Evolutionary conservation across 768 basidiomycete genomes (phyloP), one percentile per base, ranked within the genome.

Genomic region (Boletus coccyginus): DNA sequence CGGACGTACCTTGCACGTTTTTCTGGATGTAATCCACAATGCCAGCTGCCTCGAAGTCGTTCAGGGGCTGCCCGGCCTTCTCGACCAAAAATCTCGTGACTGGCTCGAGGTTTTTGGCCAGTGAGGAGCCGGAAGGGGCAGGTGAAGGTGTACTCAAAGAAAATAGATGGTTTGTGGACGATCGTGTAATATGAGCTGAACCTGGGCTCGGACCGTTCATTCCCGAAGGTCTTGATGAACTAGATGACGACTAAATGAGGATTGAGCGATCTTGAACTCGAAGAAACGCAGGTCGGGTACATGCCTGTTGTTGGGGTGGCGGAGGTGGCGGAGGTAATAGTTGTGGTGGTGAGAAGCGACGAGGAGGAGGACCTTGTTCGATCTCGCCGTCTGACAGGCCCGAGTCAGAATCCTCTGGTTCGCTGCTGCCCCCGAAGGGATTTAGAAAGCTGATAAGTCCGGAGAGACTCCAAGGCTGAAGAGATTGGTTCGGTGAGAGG

Each of bases 1-100:
- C 4, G 48, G 5, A 46, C 74, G 33, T 59, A 84, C 81, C 74
- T 63, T 78, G 75, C 49, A 78, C 75, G 61, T 77, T 82, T 48
- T 77, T 75, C 61, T 82, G 73, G 24, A 87, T 75, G 46, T 85
- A 74, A 31, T 81, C 74, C 19, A 84, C 73, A n/a, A 86, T 68
- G 7, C 81, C 81, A 38, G 78, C 79, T 24, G 78, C 73, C 64
- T 86, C 85, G 10, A 80, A 75, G 5, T 75, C 70, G 50, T 78
- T 81, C 17, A 86, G 75, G 24, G 77, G 73, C 49, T 75, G 72
- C 29, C 78, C 80, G 7, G 72, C 74, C 55, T 78, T 78, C 59
- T 79, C 74, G 19, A 72, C 70, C 50, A 86, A 68, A 63, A 81
- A 84, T 19, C 73, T 70, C 40, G 73, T 75, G 51, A 83, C 79